Base-by-base conservation (phyloP, 83 land plant species). In the Diphasiastrum complanatum region DNA sequence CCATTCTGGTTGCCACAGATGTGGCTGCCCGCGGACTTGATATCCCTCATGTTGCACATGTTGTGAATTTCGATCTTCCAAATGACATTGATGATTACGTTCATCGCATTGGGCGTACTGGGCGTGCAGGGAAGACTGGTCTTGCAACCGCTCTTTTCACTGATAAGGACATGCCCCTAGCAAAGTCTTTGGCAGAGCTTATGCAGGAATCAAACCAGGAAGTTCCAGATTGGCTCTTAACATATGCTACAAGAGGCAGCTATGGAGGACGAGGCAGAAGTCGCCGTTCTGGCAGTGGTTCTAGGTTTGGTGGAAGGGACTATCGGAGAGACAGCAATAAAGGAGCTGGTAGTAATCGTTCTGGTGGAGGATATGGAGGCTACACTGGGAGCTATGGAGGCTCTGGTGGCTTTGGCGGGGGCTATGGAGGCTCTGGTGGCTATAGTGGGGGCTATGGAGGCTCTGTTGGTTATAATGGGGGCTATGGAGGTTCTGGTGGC, bases 1-100 rank as follows among this genome's bases (percentile, higher is more conserved):
- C 79, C 19, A 74, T 77, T 38, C 31, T 81, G 64, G 78, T 75
- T 23, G 85, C 81, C 10, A 82, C 79, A 24, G 81, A 71, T 71
- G 86, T 79, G 8, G 86, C 86, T n/a, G 82, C 82, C 24, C 75
- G 86, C 47, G 86, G 86, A 27, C 75, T 82, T 30, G 82, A 69
- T 30, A 78, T 82, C 14, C 85, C 85, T 11, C 73, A 82, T 65
- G 85, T 83, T 25, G 75, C 82, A 2, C 77, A 78, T 67, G 80
- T 83, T 6, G 68, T 83, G 45, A 82, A 82, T 56, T 82, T 75
- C 66, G 81, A 79, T 57, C 76, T 78, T 6, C 82, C 85, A 6
- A 72, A 75, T 55, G 82, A 80, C 60, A 70, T 76, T 26, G 78
- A 75, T 45, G 79, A 72, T 46, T 83, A 83, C 61, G 86, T 80